Evolutionary conservation across 148 eudicot genomes (phyloP).

Genomic region (Nepenthes gracilis): DNA sequence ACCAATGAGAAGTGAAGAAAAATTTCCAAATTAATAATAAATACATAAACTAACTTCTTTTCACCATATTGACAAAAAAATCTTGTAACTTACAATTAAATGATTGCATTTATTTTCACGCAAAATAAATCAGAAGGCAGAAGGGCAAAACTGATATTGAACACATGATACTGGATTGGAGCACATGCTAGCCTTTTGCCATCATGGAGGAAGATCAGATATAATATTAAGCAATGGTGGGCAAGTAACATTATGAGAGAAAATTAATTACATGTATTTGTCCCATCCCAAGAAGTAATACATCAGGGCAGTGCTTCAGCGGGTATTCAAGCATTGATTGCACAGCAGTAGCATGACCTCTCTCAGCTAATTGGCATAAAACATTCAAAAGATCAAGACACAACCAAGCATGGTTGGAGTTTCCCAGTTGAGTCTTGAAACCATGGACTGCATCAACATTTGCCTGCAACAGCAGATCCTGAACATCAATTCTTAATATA

Average conservation of each 20-base stretch:
- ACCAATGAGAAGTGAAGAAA: too few species aligned
- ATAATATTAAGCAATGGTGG: neutral
- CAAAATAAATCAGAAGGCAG: too few species aligned
- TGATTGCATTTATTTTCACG: too few species aligned
- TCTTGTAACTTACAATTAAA: too few species aligned
- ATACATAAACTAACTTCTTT: too few species aligned
- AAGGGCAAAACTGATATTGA: too few species aligned
- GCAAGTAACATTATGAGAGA: slow-evolving; percentile 8
- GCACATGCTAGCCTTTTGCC: too few species aligned
- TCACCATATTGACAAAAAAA: too few species aligned
- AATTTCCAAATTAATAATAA: too few species aligned
- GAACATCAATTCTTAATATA: neutral
- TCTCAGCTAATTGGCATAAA: slow-evolving; percentile 79
- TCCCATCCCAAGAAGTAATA: slow-evolving; percentile 83
- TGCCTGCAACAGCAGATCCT: slow-evolving; percentile 33
- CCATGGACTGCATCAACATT: slow-evolving; percentile 53
- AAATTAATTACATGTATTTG: slow-evolving; percentile 62
- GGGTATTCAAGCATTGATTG: slow-evolving; percentile 69
- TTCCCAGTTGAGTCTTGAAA: slow-evolving; percentile 50
- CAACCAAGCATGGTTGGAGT: slow-evolving; percentile 71
- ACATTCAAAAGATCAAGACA: slow-evolving; percentile 84
- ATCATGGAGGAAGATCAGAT: neutral
- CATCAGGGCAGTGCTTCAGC: slow-evolving; percentile 72
- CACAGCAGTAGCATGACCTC: slow-evolving; percentile 66
- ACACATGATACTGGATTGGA: too few species aligned